These are phyloP conservation scores for Blastobotrys proliferans DNA, from an alignment of 1,139 yeast genomes.

Conservation along the genomic window DNA sequence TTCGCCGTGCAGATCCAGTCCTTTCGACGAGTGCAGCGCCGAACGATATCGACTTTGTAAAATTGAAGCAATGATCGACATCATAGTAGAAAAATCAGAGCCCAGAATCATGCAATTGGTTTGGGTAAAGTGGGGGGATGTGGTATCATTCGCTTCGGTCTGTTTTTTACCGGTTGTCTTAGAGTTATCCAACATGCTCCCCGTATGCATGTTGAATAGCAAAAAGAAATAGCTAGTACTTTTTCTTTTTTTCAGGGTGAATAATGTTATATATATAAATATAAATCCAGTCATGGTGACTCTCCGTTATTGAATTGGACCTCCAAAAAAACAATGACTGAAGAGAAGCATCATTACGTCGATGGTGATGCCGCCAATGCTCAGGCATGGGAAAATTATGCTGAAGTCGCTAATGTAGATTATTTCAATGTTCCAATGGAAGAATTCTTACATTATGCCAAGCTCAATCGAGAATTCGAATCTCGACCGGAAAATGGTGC, in stretches of 20 bases:
- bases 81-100: no score
- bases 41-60: no score
- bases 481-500: conserved; percentile 18
- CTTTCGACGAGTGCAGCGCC: no score
- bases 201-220: no score
- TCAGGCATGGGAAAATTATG: conserved; percentile 8
- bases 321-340: background rate
- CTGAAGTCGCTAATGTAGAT: conserved; percentile 13
- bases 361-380: conserved; percentile 9
- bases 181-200: no score
- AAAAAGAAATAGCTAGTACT: background rate
- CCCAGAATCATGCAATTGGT: no score
- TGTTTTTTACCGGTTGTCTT: no score
- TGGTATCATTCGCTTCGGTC: no score
- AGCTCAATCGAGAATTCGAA: conserved; percentile 32
- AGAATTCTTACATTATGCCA: conserved; percentile 33
- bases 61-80: no score
- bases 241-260: background rate
- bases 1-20: no score
- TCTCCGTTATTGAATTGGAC: background rate
- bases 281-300: background rate
- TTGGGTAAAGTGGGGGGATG: no score
- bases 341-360: background rate
- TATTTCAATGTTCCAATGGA: conserved; percentile 29
- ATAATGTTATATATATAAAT: background rate